Base-by-base conservation (phyloP, 176 grass and related monocot genomes). In the Rhynchospora tenuis region DNA sequence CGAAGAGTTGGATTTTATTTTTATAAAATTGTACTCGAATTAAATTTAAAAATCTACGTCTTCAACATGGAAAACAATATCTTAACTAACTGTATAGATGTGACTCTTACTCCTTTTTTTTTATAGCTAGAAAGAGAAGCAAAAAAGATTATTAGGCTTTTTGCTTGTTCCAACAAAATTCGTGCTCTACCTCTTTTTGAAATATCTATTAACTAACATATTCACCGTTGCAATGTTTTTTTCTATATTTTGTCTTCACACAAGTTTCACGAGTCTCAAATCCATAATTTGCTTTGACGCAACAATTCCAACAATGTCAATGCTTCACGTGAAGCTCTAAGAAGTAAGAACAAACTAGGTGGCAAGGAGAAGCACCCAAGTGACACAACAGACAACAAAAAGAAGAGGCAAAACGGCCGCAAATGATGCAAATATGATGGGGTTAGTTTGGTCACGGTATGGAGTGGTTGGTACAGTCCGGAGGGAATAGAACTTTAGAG, bases 341-440 rank as follows among this genome's bases (percentile, higher is more conserved):
- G 2, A 55, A 75, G 12, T 55, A 76, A 29, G 2, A 55, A 75
- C 47, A 28, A 64, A 81, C 33, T 43, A 63, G 6, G 78, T 42
- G 55, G 20, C 57, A 59, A 81, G 14, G 23, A 48, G 59, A 64
- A 4, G 56, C 57, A 47, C 15, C 8, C 33, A 46, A 38, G 33
- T 38, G 33, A 81, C 55, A 73, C 29, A 73, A 33, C 56, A 73
- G 47, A 23, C 15, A 19, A 73, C 6, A 22, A 81, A 64, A 81
- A 0, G 42, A 31, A 43, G 31, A 45, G 56, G 55, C 31, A 61
- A 81, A 62, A 42, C n/a, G 9, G 59, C 31, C 79, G 38, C n/a
- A 63, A 81, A 27, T 65, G 38, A 64, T 50, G 60, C 80, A 64
- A 46, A 27, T 50, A 82, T 44, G 66, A 84, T 42, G 65, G 67